Percentiles rank a stretch among this genome's conserved stretches.
Evolutionary conservation across 1,284 basidiomycete species (phyloP).

Genomic region (Papiliotrema fonsecae): DNA sequence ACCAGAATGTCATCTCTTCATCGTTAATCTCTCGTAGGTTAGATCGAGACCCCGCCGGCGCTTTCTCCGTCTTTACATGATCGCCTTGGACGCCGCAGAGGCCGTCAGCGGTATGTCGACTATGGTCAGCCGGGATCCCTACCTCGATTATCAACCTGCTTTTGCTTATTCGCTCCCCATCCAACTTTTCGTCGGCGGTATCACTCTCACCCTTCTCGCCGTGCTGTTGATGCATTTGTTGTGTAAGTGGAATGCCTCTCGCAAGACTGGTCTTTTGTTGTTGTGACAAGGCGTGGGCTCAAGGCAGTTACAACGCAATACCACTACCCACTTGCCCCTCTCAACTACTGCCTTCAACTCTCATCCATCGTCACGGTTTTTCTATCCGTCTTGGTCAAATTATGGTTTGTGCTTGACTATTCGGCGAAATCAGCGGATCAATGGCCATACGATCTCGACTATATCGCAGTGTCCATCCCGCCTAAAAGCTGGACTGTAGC

Average conservation of each 20-base stretch:
- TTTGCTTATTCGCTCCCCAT: slow-evolving; percentile 85
- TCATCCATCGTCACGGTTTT: slow-evolving; percentile 75
- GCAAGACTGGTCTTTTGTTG: neutral
- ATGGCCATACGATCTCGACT: slow-evolving; percentile 95
- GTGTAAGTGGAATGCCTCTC: slow-evolving; percentile 45
- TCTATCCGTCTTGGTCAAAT: slow-evolving; percentile 67
- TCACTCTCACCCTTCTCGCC: slow-evolving; percentile 77
- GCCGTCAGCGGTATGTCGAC: neutral
- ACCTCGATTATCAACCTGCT: slow-evolving; percentile 65
- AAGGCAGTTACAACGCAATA: slow-evolving; percentile 79
- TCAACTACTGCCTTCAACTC: slow-evolving; percentile 87
- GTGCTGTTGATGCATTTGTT: slow-evolving; percentile 89
- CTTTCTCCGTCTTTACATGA: too few relatives aligned
- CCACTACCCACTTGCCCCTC: slow-evolving; percentile 86
- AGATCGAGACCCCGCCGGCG: too few relatives aligned
- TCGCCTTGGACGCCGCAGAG: neutral
- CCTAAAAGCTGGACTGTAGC: slow-evolving; percentile 62
- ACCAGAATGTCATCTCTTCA: too few relatives aligned
- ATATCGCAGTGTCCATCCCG: slow-evolving; percentile 77
- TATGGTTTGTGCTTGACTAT: slow-evolving; percentile 65
- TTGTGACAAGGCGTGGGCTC: neutral
- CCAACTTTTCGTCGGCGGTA: slow-evolving; percentile 81
- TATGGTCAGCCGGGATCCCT: slow-evolving; percentile 56
- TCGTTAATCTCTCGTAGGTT: too few relatives aligned
- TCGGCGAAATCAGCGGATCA: slow-evolving; percentile 60